Base-by-base conservation (phyloP, 225 moss, liverwort and hornwort species). In the Takakia lepidozioides region DNA sequence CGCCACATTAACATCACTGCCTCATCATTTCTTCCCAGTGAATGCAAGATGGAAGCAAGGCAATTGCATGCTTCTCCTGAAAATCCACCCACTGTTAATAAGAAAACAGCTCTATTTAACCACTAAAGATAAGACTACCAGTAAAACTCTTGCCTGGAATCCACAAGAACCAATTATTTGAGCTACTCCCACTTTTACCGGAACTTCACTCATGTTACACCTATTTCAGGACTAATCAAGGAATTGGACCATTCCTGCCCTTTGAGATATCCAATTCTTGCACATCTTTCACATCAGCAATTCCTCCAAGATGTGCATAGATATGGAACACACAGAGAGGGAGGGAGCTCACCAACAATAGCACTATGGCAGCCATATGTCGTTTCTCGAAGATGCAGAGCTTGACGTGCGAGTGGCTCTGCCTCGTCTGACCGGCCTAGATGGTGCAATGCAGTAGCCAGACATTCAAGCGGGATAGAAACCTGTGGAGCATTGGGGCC, bases 51-150 rank as follows among this genome's bases (percentile, higher is more conserved):
- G 27, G 88, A 85, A 40, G 93, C 93, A 64, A 93, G 71, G 63
- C 93, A 93, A 62, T 86, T 86, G 49, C 86, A 93, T 35, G 81
- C 83, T 81, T 93, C 84, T 39, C 88, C 92, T 92, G 91, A 53
- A 71, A 18, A 35, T n/a, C n/a, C n/a, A n/a, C n/a, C n/a, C n/a
- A n/a, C n/a, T n/a, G n/a, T n/a, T n/a, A n/a, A n/a, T n/a, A n/a
- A n/a, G n/a, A n/a, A n/a, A n/a, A n/a, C n/a, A n/a, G n/a, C n/a
- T n/a, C n/a, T n/a, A n/a, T n/a, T n/a, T n/a, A n/a, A n/a, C n/a
- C n/a, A n/a, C n/a, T n/a, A n/a, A n/a, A n/a, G n/a, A n/a, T n/a
- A n/a, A n/a, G n/a, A n/a, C n/a, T n/a, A n/a, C n/a, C n/a, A n/a
- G n/a, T n/a, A n/a, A n/a, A n/a, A n/a, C n/a, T n/a, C n/a, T n/a